These are phyloP conservation scores for Carex scoparia DNA, from an alignment of 176 grass and related monocot species.

Conservation along the genomic window DNA sequence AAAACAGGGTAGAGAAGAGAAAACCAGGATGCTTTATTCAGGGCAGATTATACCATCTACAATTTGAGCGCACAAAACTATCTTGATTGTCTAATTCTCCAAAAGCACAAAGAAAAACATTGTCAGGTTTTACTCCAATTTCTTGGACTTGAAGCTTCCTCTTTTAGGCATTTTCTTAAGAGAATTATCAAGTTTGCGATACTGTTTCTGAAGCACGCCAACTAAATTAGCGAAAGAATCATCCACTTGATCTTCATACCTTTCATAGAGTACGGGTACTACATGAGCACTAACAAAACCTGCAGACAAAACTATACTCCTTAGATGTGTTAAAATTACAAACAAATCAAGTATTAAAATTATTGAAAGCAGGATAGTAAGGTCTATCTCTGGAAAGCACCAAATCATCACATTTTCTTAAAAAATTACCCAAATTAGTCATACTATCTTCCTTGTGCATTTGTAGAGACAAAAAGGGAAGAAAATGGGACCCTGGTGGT, in stretches of 20 bases:
- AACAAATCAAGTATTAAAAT: background rate
- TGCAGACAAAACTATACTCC: conserved; percentile 22
- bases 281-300: conserved; percentile 78
- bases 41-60: background rate
- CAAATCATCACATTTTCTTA: background rate
- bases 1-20: background rate
- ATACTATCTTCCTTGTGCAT: background rate
- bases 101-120: background rate
- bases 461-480: background rate
- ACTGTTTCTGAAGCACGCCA: conserved; percentile 50
- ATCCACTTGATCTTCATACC: conserved; percentile 85
- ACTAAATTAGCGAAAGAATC: conserved; percentile 48
- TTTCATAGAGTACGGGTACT: conserved; percentile 87
- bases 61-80: background rate
- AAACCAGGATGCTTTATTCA: background rate
- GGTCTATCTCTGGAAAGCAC: background rate
- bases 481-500: background rate
- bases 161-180: conserved; percentile 61
- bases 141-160: conserved; percentile 59
- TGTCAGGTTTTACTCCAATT: conserved; percentile 48
- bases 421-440: background rate
- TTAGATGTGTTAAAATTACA: background rate
- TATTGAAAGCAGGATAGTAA: background rate
- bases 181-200: conserved; percentile 51
- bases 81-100: background rate